Percentiles rank a stretch among this genome's conserved stretches.
These are phyloP conservation scores for Salvia splendens DNA, from an alignment of 257 asterid species.

Conservation along the genomic window DNA sequence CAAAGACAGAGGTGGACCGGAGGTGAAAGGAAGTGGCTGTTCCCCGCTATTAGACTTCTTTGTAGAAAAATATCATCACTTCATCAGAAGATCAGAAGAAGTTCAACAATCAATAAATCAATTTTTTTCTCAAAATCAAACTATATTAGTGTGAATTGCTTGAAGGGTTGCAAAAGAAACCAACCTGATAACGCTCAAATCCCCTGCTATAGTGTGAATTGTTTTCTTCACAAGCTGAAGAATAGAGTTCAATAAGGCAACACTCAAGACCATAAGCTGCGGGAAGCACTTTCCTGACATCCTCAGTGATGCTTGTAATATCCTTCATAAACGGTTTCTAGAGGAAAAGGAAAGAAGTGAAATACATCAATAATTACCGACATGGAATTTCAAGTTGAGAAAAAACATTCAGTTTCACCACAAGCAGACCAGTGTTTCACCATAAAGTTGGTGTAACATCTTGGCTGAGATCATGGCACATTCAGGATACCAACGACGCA, in stretches of 20 bases:
- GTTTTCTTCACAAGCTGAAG: slow-evolving; percentile 54
- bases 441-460: slow-evolving; percentile 71
- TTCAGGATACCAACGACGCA: slow-evolving; percentile 68
- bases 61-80: neutral
- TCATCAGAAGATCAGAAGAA: neutral
- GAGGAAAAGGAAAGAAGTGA: slow-evolving; percentile 32
- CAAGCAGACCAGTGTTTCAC: slow-evolving; percentile 81
- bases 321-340: slow-evolving; percentile 79
- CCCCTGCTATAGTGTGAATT: slow-evolving; percentile 40
- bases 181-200: slow-evolving; percentile 65
- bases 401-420: slow-evolving; percentile 16
- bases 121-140: slow-evolving; percentile 23
- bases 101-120: neutral
- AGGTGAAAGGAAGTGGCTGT: neutral
- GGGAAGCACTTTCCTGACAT: slow-evolving; percentile 78
- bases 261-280: slow-evolving; percentile 79
- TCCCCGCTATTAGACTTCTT: neutral
- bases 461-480: slow-evolving; percentile 65
- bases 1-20: slow-evolving; percentile 1
- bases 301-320: slow-evolving; percentile 66
- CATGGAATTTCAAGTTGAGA: slow-evolving; percentile 24
- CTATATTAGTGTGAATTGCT: slow-evolving; percentile 5
- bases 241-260: slow-evolving; percentile 58
- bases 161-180: slow-evolving; percentile 15
- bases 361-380: slow-evolving; percentile 28